Evolutionary conservation across 1,139 yeast species (phyloP), one percentile per base, ranked within the genome.

Genomic region (Pichia sp.): DNA sequence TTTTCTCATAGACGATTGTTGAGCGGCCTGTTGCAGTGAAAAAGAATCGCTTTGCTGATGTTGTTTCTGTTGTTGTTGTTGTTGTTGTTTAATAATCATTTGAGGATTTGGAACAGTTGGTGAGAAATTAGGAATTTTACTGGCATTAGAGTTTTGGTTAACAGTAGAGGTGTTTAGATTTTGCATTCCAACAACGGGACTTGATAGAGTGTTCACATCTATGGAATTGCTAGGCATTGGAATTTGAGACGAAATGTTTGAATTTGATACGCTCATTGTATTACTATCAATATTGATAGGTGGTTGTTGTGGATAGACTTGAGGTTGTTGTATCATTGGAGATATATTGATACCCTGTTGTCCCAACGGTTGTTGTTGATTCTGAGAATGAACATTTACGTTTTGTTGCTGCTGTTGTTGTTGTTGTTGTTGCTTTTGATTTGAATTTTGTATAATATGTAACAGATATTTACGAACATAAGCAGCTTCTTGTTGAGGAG

Each of bases 401-500:
- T 22, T 32, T 23, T 32, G 35, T 32, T 16, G 16, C 16, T 16
- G 16, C 16, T 16, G 53, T 26, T 47, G 56, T 37, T 54, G 57
- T 32, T 54, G 56, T 33, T 43, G 47, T 20, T 40, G 39, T 8
- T 30, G 36, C 8, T 35, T 42, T 29, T 45, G 46, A 39, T 46
- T 52, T 31, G 50, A 42, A 26, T 48, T 42, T 39, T 49, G 52
- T 16, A 60, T 41, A 35, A 60, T 48, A 37, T 60, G 64, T 27
- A 54, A 48, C 39, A 63, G 46, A 46, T 59, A 63, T 49, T 67
- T 69, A 46, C 65, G 68, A 40, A 69, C 61, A 36, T 69, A 71
- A 44, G 64, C 64, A 46, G 65, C 70, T 46, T 69, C 70, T 49
- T 67, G 68, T 44, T 65, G 68, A 2, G 59, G 63, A 4, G 66